Percentiles rank a stretch among this genome's conserved stretches.
Evolutionary conservation across 163 green algal species (phyloP).

Genomic region (Coccomyxa subellipsoidea): DNA sequence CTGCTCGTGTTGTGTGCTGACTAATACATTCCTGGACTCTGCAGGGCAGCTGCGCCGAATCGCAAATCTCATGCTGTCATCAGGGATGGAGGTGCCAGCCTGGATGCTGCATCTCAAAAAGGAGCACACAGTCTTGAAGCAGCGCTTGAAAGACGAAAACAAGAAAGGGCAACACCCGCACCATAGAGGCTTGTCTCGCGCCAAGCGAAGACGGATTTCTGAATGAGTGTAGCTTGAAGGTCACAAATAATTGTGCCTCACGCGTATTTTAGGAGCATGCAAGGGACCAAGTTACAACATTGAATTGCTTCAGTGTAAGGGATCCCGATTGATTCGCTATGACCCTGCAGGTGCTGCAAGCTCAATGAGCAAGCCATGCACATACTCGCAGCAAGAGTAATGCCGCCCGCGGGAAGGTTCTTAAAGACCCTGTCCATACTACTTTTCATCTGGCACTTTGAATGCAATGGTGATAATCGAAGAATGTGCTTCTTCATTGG

Average conservation of each 20-base stretch:
- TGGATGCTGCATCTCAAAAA: conserved; percentile 83
- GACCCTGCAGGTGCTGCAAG: not conserved
- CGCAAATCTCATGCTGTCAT: conserved; percentile 77
- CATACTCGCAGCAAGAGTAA: too few species aligned
- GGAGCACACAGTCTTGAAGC: not conserved
- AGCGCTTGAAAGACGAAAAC: conserved; percentile 4
- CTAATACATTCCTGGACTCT: not conserved
- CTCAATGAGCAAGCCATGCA: not conserved
- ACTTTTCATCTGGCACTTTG: too few species aligned
- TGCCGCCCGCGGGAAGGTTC: too few species aligned
- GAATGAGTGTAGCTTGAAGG: not conserved
- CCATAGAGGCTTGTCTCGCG: not conserved
- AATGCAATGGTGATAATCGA: too few species aligned
- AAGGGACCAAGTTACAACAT: too few species aligned
- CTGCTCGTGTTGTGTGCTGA: too few species aligned
- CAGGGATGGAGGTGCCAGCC: conserved; percentile 68
- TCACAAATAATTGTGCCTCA: too few species aligned
- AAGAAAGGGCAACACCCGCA: not conserved
- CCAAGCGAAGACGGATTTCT: not conserved
- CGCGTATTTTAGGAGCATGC: too few species aligned
- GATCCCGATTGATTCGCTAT: not conserved
- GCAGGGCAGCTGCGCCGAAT: conserved; percentile 65
- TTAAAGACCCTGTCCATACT: too few species aligned
- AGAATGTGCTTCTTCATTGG: too few species aligned
- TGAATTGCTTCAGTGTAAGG: too few species aligned